Conservation (phyloP, 306 rosid genomes). For the Vigna hirtella region DNA sequence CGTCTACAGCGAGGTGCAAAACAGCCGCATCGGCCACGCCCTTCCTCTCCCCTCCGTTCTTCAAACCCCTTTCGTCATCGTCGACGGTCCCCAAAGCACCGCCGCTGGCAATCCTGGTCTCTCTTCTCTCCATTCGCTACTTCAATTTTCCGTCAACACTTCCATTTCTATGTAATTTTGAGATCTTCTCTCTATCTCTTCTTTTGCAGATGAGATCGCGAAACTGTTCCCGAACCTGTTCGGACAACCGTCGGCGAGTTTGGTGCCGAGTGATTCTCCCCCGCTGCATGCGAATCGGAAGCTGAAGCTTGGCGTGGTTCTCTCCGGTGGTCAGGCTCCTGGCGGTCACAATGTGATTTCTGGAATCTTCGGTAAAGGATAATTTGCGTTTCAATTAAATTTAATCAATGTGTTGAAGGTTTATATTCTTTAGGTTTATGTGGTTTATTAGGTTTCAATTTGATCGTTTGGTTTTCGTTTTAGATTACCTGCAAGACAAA, state of each 20-base stretch:
- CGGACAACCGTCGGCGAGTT: slow-evolving; percentile 81
- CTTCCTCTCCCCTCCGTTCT: slow-evolving; percentile 92
- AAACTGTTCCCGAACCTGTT: slow-evolving; percentile 83
- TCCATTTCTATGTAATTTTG: background rate
- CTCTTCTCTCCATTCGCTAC: background rate
- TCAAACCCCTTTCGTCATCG: slow-evolving; percentile 63
- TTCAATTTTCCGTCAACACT: slow-evolving; percentile 32
- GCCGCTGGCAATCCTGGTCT: slow-evolving; percentile 95
- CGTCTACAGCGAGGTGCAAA: slow-evolving; percentile 84
- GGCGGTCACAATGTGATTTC: slow-evolving; percentile 98
- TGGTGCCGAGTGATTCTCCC: slow-evolving; percentile 61
- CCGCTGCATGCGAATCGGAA: slow-evolving; percentile 48
- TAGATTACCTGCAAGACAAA: slow-evolving; percentile 91
- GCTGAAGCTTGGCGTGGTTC: slow-evolving; percentile 89
- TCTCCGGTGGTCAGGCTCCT: slow-evolving; percentile 99
- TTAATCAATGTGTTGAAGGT: background rate
- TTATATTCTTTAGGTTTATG: background rate
- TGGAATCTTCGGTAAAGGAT: slow-evolving; percentile 81
- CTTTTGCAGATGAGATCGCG: slow-evolving; percentile 75
- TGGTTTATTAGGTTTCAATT: slow-evolving; percentile 9
- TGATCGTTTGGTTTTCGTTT: slow-evolving; percentile 25
- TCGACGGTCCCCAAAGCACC: slow-evolving; percentile 85
- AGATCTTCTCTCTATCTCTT: slow-evolving; percentile 7
- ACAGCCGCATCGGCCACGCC: slow-evolving; percentile 70
- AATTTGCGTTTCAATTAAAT: background rate